Evolutionary conservation across 1,284 basidiomycete species (phyloP).

Genomic region (Naganishia sp.): DNA sequence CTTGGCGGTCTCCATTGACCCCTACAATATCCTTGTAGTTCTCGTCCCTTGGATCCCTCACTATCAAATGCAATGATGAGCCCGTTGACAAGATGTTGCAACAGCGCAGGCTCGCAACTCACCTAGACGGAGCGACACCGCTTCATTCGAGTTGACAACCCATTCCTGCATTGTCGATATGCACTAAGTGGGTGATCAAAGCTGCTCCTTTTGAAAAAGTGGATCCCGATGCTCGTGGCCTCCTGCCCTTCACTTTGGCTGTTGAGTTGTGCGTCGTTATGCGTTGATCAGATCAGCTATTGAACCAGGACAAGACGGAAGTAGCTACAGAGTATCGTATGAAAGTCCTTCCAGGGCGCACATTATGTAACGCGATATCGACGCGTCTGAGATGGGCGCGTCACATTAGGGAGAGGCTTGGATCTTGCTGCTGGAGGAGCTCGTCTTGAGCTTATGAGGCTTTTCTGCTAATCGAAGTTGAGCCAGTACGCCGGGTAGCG

Average conservation of each 20-base stretch:
- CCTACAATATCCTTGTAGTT: constrained; percentile 23
- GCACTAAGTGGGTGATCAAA: not conserved
- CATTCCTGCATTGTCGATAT: constrained; percentile 22
- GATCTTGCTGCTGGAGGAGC: no score
- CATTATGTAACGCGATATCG: not conserved
- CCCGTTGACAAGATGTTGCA: not conserved
- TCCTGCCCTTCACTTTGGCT: no score
- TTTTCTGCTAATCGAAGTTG: no score
- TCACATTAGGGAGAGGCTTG: not conserved
- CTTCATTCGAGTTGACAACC: constrained; percentile 25
- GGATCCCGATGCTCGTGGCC: not conserved
- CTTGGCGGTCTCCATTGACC: constrained; percentile 19
- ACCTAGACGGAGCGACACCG: constrained; percentile 22
- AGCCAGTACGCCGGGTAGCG: no score
- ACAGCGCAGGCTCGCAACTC: not conserved
- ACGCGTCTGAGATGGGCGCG: not conserved
- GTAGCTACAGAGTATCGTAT: no score
- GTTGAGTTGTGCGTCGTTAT: no score
- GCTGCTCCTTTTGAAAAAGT: not conserved
- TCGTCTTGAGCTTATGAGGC: no score
- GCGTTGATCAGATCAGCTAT: no score
- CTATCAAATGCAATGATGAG: not conserved
- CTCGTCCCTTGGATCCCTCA: constrained; percentile 22
- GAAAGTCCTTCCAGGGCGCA: no score
- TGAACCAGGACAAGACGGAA: no score